Base-by-base conservation (phyloP, 1,284 basidiomycete species). In the Kalmanozyma brasiliensis region DNA sequence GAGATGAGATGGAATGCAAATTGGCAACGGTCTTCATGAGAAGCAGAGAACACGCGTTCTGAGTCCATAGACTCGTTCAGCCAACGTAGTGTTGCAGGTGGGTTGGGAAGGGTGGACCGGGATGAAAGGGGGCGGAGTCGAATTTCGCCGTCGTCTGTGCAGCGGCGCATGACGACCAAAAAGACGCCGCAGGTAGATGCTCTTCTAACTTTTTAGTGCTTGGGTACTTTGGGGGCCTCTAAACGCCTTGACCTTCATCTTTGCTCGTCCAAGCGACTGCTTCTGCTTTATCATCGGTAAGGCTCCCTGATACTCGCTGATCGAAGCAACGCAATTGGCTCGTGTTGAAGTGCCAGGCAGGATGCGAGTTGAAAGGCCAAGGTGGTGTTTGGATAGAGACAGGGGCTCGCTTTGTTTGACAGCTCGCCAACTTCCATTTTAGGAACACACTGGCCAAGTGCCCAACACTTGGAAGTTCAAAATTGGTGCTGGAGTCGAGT, bases 401-500 rank as follows among this genome's bases (percentile, higher is more conserved):
- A 42, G 48, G 48, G 48, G 48, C 38, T 40, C 37, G 47, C 47
- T 49, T 26, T 49, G 23, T 49, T 49, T 49, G 48, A 49, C 48
- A 49, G 48, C 38, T 41, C 13, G 17, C 19, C 8, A 41, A 26
- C 24, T 49, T 16, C 47, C 37, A 33, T 7, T 41, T 34, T 30
- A 7, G 37, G 30, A 49, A 49, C n/a, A 3, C 14, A 22, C 10
- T 11, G 26, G 7, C 7, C 26, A 36, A 13, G 11, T 36, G 34
- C 34, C 14, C 30, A 14, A 8, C 8, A 32, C 30, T 32, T n/a
- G n/a, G n/a, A n/a, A n/a, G 16, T 29, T 8, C 17, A 22, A n/a
- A n/a, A n/a, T n/a, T n/a, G n/a, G n/a, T n/a, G n/a, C n/a, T n/a
- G n/a, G n/a, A n/a, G n/a, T n/a, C n/a, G n/a, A n/a, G n/a, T n/a